These are phyloP conservation scores for Gypsophila paniculata DNA, from an alignment of 179 eudicot species.

Conservation along the genomic window DNA sequence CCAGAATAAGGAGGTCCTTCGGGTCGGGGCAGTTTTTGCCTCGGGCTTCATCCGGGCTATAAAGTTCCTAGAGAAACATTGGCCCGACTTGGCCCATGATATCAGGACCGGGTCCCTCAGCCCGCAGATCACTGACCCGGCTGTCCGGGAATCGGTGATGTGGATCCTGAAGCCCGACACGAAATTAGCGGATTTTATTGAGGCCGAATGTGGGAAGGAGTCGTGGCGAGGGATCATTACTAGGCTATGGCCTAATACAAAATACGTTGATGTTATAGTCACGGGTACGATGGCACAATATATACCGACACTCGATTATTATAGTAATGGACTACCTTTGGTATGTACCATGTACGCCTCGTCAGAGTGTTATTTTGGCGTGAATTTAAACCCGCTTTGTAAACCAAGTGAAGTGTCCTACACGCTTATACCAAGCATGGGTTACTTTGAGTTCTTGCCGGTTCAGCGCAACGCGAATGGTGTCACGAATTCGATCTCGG, in stretches of 20 bases:
- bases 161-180: constrained; percentile 34
- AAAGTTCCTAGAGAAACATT: constrained; percentile 30
- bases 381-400: constrained; percentile 44
- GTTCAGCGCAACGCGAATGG: too few species aligned
- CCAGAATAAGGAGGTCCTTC: constrained; percentile 21
- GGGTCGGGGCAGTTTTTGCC: constrained; percentile 30
- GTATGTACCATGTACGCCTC: constrained; percentile 71
- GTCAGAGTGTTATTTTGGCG: constrained; percentile 54
- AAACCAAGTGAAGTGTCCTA: constrained; percentile 44
- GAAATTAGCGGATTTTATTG: constrained; percentile 44
- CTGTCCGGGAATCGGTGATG: constrained; percentile 14
- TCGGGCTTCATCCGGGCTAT: constrained; percentile 34
- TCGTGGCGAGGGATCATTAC: constrained; percentile 65
- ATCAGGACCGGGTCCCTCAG: constrained; percentile 19
- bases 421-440: constrained; percentile 45
- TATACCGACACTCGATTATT: constrained; percentile 61
- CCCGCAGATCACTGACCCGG: constrained; percentile 20
- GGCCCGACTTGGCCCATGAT: constrained; percentile 22
- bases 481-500: too few species aligned
- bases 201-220: constrained; percentile 40
- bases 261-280: constrained; percentile 60
- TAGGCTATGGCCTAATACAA: constrained; percentile 68
- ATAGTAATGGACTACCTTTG: constrained; percentile 58
- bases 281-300: constrained; percentile 81
- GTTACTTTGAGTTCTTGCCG: constrained; percentile 51